Conservation (phyloP, 2,329 filamentous ascomycete species). For the Xylariaceae sp. region DNA sequence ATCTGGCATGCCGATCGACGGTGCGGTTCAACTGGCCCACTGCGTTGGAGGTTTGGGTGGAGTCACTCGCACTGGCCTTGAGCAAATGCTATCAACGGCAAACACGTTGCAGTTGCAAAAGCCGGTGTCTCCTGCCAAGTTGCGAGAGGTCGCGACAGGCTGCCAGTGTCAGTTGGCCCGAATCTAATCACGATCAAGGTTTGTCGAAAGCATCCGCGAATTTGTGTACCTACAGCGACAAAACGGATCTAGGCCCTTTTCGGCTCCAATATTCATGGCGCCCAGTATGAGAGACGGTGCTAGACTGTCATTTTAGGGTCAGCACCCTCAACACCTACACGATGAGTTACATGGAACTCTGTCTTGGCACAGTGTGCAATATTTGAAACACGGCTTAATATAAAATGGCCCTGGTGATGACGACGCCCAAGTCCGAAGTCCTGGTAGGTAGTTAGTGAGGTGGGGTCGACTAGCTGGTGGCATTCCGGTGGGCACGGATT, state of each 20-base stretch:
- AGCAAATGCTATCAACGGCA: background rate
- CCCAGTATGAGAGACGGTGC: background rate
- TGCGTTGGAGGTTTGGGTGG: background rate
- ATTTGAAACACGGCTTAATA: background rate
- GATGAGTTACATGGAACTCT: background rate
- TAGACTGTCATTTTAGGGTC: background rate
- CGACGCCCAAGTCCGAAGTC: background rate
- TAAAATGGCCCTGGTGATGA: background rate
- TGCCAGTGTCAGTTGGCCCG: background rate
- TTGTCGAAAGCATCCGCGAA: background rate
- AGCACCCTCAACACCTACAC: background rate
- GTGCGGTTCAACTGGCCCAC: background rate
- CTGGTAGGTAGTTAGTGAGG: background rate
- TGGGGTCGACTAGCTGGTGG: no score
- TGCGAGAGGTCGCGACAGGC: background rate
- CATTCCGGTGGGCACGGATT: no score
- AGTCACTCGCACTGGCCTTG: background rate
- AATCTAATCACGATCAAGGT: background rate
- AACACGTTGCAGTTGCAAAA: background rate
- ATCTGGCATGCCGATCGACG: slow-evolving; percentile 13
- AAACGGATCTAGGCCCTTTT: background rate
- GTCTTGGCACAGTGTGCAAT: background rate
- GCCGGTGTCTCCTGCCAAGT: background rate
- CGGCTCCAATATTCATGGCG: background rate
- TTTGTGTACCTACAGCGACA: background rate